These are phyloP conservation scores for Aureobasidium sp. DNA, from an alignment of 2,329 filamentous ascomycete genomes.

Conservation along the genomic window DNA sequence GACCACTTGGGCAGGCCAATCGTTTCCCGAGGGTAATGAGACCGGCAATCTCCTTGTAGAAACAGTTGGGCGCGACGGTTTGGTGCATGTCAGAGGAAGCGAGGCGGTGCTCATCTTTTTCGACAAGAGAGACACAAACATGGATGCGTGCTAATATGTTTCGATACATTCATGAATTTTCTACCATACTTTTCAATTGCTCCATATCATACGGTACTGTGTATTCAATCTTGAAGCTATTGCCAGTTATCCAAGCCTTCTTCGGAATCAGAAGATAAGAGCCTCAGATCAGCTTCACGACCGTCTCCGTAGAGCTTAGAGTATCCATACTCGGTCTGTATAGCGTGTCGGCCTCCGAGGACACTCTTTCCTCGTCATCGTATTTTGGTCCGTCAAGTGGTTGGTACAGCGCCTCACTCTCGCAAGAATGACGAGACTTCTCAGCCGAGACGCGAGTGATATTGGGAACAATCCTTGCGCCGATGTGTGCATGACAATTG, in stretches of 20 bases:
- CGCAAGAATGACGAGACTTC: not conserved
- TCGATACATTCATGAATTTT: not conserved
- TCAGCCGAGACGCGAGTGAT: not conserved
- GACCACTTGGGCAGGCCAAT: slow-evolving; percentile 26
- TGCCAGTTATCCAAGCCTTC: not conserved
- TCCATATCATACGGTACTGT: too few relatives aligned
- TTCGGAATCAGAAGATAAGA: too few relatives aligned
- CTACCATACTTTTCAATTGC: not conserved
- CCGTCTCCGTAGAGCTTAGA: not conserved
- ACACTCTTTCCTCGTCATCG: not conserved
- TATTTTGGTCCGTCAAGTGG: not conserved
- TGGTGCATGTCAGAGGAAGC: slow-evolving; percentile 23
- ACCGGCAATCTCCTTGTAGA: slow-evolving; percentile 20
- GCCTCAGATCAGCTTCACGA: not conserved
- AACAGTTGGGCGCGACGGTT: slow-evolving; percentile 18
- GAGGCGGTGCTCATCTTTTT: slow-evolving; percentile 27
- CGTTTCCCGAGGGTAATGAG: slow-evolving; percentile 22
- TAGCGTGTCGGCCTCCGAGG: not conserved
- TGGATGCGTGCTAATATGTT: not conserved
- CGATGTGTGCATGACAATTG: not conserved
- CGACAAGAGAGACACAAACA: slow-evolving; percentile 11
- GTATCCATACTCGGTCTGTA: not conserved
- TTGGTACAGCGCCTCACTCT: not conserved
- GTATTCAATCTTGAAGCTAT: not conserved
- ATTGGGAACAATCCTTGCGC: not conserved